A percentile compares a stretch with the other conserved stretches of the same genome.
Evolutionary conservation across 106 monocot species (phyloP).

Genomic region (Dioscorea zingiberensis): DNA sequence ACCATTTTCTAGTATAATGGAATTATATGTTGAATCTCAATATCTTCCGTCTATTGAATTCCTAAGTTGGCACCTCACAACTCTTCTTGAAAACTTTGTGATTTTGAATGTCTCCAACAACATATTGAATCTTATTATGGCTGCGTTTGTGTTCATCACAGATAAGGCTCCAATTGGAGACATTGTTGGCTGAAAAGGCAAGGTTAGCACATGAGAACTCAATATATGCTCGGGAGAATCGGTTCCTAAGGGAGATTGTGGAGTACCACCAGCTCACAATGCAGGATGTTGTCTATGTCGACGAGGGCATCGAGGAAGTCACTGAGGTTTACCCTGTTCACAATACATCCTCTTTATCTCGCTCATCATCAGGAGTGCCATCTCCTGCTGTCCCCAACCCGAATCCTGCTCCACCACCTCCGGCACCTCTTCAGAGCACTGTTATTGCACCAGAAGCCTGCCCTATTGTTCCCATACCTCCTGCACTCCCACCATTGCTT

Average conservation of each 20-base stretch:
- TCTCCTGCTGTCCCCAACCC: slow-evolving; percentile 5
- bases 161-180: slow-evolving; percentile 85
- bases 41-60: no score
- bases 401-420: slow-evolving; percentile 4
- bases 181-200: slow-evolving; percentile 76
- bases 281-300: slow-evolving; percentile 67
- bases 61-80: no score
- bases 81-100: no score
- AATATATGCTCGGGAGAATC: slow-evolving; percentile 69
- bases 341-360: slow-evolving; percentile 5
- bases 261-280: slow-evolving; percentile 87
- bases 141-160: slow-evolving; percentile 9
- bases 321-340: slow-evolving; percentile 60
- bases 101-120: no score
- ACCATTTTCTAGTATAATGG: no score
- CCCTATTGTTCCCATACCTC: slow-evolving; percentile 33
- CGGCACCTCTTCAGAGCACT: slow-evolving; percentile 13
- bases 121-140: not conserved
- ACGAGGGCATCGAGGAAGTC: slow-evolving; percentile 72
- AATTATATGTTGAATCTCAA: no score
- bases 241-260: slow-evolving; percentile 85
- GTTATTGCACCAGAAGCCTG: slow-evolving; percentile 39
- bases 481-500: slow-evolving; percentile 7
- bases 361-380: not conserved
- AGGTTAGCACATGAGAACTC: slow-evolving; percentile 76